Base-by-base conservation (phyloP, 768 basidiomycete genomes). In the Termitomyces sp. region DNA sequence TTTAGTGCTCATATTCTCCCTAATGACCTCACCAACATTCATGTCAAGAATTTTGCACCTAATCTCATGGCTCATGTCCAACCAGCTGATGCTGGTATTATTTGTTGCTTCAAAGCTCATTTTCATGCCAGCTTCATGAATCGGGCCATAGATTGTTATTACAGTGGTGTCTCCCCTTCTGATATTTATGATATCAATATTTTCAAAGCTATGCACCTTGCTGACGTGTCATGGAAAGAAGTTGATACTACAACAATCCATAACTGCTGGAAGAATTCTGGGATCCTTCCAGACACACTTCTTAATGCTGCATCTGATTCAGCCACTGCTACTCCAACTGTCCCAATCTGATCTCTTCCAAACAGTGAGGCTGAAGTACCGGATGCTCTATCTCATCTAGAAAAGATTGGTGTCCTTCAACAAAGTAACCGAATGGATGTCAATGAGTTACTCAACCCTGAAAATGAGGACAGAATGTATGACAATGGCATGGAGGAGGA, bases 141-240 rank as follows among this genome's bases (percentile, higher is more conserved):
- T 8, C 62, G 63, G 9, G 65, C 73, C 21, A 63, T 76, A 40
- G 64, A 74, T 59, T 52, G 51, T 16, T 69, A 72, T 49, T 65
- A 72, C 43, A 45, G 35, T 23, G 63, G 61, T 34, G 41, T 64
- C 27, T 65, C 67, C 11, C 60, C 68, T 53, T 48, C 59, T 27
- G 27, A 70, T 17, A 70, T 75, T 45, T 75, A 73, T 54, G 31
- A 67, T 38, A 72, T 76, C 58, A 55, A 74, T 60, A 66, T 71
- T 50, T 63, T 74, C n/a, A n/a, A n/a, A n/a, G n/a, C n/a, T n/a
- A n/a, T n/a, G n/a, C n/a, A n/a, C n/a, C n/a, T n/a, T n/a, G n/a
- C n/a, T n/a, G n/a, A n/a, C n/a, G n/a, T n/a, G n/a, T n/a, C n/a
- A n/a, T n/a, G n/a, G n/a, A n/a, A n/a, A n/a, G n/a, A n/a, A n/a